Evolutionary conservation across 78 protist genomes (phyloP).

Genomic region (Monosiga brevicollis): DNA sequence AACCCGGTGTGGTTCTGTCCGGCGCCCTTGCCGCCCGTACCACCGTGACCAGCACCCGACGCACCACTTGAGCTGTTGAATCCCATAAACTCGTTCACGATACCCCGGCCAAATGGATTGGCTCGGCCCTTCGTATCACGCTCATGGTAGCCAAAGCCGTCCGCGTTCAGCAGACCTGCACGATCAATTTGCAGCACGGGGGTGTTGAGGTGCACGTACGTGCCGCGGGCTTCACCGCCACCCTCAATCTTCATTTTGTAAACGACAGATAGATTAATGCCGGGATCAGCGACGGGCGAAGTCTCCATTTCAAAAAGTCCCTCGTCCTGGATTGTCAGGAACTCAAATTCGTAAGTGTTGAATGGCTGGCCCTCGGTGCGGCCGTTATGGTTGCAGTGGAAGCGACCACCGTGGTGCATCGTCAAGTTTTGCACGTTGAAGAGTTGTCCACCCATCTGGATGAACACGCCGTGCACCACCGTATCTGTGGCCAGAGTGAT

Average conservation of each 20-base stretch:
- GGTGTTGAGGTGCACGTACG: background rate
- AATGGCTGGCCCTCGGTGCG: background rate
- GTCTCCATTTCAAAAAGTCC: background rate
- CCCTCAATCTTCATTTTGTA: background rate
- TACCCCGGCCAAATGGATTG: background rate
- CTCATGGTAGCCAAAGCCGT: background rate
- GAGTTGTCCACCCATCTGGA: background rate
- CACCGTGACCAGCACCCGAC: background rate
- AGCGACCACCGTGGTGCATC: background rate
- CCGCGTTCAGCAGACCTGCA: background rate
- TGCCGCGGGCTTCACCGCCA: background rate
- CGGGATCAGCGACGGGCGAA: background rate
- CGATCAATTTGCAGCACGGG: background rate
- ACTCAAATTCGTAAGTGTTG: background rate
- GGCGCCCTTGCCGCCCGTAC: background rate
- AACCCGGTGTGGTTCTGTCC: background rate
- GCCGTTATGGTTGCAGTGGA: background rate
- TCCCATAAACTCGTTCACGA: background rate
- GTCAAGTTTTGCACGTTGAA: background rate
- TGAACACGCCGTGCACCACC: background rate
- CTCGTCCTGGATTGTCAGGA: background rate
- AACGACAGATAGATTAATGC: background rate
- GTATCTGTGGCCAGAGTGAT: background rate
- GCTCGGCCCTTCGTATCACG: background rate
- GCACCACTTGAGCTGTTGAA: background rate